Percentiles rank a stretch among this genome's conserved stretches.
Conservation (phyloP, 2,329 filamentous ascomycete species). For the Thielaviopsis punctulata region DNA sequence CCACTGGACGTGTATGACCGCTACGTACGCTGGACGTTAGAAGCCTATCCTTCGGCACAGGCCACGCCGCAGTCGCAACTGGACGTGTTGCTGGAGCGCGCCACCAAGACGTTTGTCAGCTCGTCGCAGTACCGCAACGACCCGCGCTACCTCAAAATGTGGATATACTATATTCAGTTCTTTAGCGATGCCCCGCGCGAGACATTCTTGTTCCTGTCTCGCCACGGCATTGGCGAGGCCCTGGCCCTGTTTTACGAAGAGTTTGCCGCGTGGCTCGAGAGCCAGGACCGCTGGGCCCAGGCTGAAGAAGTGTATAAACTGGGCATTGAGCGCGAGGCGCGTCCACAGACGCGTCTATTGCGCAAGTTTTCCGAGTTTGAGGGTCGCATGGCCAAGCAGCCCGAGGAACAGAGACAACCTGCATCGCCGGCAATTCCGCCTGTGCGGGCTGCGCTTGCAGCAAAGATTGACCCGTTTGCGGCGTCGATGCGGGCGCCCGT, state of each 20-base stretch:
- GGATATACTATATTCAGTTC: constrained; percentile 84
- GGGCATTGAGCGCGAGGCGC: constrained; percentile 75
- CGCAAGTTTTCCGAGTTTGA: constrained; percentile 92
- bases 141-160: constrained; percentile 78
- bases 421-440: constrained; percentile 75
- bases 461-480: constrained; percentile 72
- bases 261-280: constrained; percentile 84
- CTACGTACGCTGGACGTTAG: constrained; percentile 92
- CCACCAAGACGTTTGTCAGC: constrained; percentile 77
- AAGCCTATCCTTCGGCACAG: constrained; percentile 87
- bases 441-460: constrained; percentile 64
- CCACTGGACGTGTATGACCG: constrained; percentile 90
- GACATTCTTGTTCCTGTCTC: constrained; percentile 77
- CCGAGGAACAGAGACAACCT: constrained; percentile 40
- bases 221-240: constrained; percentile 70
- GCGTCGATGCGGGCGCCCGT: constrained; percentile 31
- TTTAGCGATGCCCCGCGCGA: constrained; percentile 90
- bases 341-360: constrained; percentile 61
- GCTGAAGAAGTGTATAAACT: constrained; percentile 87
- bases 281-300: constrained; percentile 67
- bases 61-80: constrained; percentile 84
- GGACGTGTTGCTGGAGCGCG: constrained; percentile 73
- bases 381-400: constrained; percentile 49
- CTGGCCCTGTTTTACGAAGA: constrained; percentile 94
- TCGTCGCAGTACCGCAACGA: constrained; percentile 86